These are phyloP conservation scores for Uronychia setigera DNA, from an alignment of 73 alveolate genomes.

Conservation along the genomic window DNA sequence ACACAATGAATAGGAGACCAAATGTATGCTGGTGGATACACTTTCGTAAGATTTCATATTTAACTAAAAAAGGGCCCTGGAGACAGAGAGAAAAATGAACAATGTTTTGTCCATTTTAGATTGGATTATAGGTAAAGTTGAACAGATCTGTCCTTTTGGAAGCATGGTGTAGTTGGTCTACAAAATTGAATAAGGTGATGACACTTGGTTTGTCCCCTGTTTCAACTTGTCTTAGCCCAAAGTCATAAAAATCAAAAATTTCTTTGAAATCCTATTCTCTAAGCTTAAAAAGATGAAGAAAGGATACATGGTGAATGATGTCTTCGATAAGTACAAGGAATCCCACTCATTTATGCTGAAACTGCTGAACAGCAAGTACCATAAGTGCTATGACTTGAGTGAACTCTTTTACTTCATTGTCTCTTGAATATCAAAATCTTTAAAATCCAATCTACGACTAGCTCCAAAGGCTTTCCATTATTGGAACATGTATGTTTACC, in stretches of 20 bases:
- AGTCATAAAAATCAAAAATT: not conserved
- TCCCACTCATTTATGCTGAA: not conserved
- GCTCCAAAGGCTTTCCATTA: not conserved
- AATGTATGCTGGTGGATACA: not conserved
- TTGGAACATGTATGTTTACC: not conserved
- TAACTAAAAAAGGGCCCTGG: not conserved
- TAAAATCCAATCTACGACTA: not conserved
- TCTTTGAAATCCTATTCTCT: too few species aligned
- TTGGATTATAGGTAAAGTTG: not conserved
- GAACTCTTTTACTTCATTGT: not conserved
- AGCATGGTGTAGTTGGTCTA: not conserved
- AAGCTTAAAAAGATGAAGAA: not conserved
- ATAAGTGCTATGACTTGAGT: not conserved
- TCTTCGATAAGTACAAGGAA: not conserved
- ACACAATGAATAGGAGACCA: not conserved
- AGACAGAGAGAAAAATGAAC: not conserved
- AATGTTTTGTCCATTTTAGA: not conserved
- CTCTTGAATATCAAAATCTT: not conserved
- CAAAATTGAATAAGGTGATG: not conserved
- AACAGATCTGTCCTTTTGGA: not conserved
- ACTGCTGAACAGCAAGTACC: not conserved
- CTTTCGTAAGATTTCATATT: not conserved
- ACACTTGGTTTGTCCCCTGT: not conserved
- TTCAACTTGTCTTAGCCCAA: not conserved
- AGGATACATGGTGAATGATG: not conserved